phyloP scores from a whole-genome alignment of 1,139 yeast genomes.

The Chernovozyma sophiae-reginae region DNA sequence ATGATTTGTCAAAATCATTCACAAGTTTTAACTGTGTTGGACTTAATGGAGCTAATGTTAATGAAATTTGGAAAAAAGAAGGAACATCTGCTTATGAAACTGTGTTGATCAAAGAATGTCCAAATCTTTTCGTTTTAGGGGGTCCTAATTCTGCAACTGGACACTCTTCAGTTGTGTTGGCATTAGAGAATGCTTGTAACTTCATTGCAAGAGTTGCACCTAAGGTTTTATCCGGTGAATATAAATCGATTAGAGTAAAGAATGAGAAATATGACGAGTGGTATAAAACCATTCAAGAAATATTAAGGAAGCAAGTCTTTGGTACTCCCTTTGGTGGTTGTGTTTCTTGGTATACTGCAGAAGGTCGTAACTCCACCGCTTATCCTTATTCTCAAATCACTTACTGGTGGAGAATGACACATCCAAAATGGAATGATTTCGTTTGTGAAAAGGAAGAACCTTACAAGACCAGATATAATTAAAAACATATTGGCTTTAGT shows the following conservation, averaged over 20 bases:
- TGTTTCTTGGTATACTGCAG: constrained; percentile 35
- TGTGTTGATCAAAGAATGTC: constrained; percentile 27
- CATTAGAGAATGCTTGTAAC: constrained; percentile 34
- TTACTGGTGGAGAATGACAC: constrained; percentile 27
- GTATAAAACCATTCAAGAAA: constrained; percentile 26
- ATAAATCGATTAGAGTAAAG: constrained; percentile 29
- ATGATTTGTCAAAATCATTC: constrained; percentile 21
- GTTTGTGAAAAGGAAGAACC: constrained; percentile 2
- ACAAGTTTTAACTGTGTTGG: constrained; percentile 23
- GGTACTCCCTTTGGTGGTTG: constrained; percentile 45
- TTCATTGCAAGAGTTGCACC: constrained; percentile 23
- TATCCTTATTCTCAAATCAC: constrained; percentile 38
- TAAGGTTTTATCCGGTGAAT: constrained; percentile 27
- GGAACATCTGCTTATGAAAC: constrained; percentile 39
- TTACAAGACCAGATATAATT: too few relatives aligned
- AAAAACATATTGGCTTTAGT: too few relatives aligned
- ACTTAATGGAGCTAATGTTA: constrained; percentile 20
- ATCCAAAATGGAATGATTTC: constrained; percentile 28
- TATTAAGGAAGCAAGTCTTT: constrained; percentile 28
- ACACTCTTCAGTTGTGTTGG: constrained; percentile 40
- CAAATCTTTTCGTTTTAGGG: constrained; percentile 34
- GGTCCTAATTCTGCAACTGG: constrained; percentile 47
- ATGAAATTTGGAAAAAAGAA: constrained; percentile 25
- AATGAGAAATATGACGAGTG: constrained; percentile 33
- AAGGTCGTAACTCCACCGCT: constrained; percentile 29